These are phyloP conservation scores for Tulasnella sp. DNA, from an alignment of 768 basidiomycete genomes.

Conservation along the genomic window DNA sequence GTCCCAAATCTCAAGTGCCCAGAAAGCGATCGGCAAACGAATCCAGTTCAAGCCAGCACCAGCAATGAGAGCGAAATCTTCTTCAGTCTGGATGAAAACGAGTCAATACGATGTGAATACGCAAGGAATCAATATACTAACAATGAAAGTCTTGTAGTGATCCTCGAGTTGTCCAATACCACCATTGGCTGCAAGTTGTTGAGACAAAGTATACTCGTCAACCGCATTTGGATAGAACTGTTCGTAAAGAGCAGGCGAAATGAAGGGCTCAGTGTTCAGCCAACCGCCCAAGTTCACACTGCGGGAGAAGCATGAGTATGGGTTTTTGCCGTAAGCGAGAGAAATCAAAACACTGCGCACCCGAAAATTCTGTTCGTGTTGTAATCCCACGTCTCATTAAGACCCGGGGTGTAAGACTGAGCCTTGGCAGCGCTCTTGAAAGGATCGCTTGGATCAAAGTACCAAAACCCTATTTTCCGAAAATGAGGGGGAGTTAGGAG, in stretches of 20 bases:
- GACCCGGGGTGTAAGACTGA: constrained; percentile 67
- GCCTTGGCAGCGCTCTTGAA: constrained; percentile 61
- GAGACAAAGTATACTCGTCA: constrained; percentile 59
- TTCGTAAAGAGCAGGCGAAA: constrained; percentile 49
- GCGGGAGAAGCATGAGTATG: background rate
- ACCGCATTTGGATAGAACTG: constrained; percentile 36
- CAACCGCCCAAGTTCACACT: constrained; percentile 63
- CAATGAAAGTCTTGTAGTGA: constrained; percentile 76
- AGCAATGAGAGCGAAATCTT: constrained; percentile 82
- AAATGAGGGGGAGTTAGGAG: constrained; percentile 7
- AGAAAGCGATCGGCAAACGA: constrained; percentile 68
- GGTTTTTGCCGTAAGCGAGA: constrained; percentile 15
- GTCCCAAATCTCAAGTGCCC: constrained; percentile 66
- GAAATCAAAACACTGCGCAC: constrained; percentile 29
- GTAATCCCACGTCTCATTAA: constrained; percentile 65
- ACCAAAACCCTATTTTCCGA: constrained; percentile 37
- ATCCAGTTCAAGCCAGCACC: constrained; percentile 79
- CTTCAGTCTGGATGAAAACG: constrained; percentile 49
- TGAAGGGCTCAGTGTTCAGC: constrained; percentile 70
- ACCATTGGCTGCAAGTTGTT: constrained; percentile 56
- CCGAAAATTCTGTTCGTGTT: constrained; percentile 48
- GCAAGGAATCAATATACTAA: constrained; percentile 28
- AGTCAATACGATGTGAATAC: background rate
- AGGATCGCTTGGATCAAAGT: constrained; percentile 52
- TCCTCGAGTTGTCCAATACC: constrained; percentile 47